Conservation (phyloP, 352 stramenopile species). For the Phytophthora pinifolia region DNA sequence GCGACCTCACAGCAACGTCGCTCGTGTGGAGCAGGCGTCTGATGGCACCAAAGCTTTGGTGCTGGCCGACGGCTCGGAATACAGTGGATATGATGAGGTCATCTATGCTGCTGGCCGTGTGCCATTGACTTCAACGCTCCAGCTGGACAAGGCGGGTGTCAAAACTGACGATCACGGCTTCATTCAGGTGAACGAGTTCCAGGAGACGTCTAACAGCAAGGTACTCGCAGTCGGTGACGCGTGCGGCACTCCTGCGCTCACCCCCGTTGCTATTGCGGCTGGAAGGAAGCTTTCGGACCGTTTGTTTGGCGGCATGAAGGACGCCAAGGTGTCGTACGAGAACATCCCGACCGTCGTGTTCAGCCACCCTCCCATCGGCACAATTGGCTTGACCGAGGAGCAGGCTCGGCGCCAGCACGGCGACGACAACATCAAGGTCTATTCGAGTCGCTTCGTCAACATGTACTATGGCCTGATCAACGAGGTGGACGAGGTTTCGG, state of each 20-base stretch:
- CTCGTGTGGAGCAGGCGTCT: slow-evolving; percentile 34
- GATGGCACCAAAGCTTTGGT: slow-evolving; percentile 64
- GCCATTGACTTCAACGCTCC: slow-evolving; percentile 50
- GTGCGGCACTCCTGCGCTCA: slow-evolving; percentile 68
- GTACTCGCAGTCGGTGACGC: slow-evolving; percentile 85
- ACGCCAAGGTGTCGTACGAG: slow-evolving; percentile 84
- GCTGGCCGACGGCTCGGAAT: slow-evolving; percentile 38
- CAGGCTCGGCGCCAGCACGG: slow-evolving; percentile 90
- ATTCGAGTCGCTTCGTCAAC: slow-evolving; percentile 94
- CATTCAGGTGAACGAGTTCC: slow-evolving; percentile 88
- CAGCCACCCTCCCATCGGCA: slow-evolving; percentile 95
- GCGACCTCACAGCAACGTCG: slow-evolving; percentile 47
- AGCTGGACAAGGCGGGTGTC: slow-evolving; percentile 74
- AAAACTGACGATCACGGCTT: slow-evolving; percentile 60
- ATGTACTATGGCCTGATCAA: slow-evolving; percentile 94
- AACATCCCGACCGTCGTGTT: slow-evolving; percentile 96
- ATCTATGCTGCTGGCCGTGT: slow-evolving; percentile 84
- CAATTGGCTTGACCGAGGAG: slow-evolving; percentile 91
- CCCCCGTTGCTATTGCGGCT: slow-evolving; percentile 86
- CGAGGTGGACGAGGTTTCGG: slow-evolving; percentile 39
- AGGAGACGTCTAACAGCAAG: slow-evolving; percentile 85
- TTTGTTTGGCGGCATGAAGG: slow-evolving; percentile 74
- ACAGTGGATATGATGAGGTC: slow-evolving; percentile 76
- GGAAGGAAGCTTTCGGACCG: slow-evolving; percentile 83
- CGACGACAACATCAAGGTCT: slow-evolving; percentile 91